Conservation (phyloP, 768 basidiomycete species). For the Daedalea quercina region DNA sequence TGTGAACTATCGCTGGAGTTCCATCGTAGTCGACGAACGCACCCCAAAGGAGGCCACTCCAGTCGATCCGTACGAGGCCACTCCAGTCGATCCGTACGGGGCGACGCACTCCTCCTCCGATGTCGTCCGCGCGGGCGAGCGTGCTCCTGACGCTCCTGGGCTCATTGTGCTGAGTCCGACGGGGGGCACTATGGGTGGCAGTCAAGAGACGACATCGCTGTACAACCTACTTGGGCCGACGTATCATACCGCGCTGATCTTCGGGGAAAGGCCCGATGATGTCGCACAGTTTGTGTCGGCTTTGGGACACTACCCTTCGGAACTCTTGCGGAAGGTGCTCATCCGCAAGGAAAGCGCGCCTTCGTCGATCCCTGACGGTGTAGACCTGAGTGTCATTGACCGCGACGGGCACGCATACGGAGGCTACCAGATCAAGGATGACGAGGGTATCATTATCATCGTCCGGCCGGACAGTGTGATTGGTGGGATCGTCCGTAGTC, state of each 20-base stretch:
- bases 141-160: slow-evolving; percentile 28
- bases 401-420: slow-evolving; percentile 6
- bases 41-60: neutral
- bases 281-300: neutral
- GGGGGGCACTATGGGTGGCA: slow-evolving; percentile 5
- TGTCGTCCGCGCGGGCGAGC: slow-evolving; percentile 35
- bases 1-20: slow-evolving; percentile 48
- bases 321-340: neutral
- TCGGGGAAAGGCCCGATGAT: slow-evolving; percentile 19
- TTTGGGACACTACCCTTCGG: neutral
- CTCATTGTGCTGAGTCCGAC: neutral
- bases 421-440: slow-evolving; percentile 5
- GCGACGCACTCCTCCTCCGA: slow-evolving; percentile 21
- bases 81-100: neutral
- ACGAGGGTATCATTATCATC: neutral
- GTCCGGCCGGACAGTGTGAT: slow-evolving; percentile 15
- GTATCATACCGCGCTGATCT: slow-evolving; percentile 36
- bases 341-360: neutral
- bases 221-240: slow-evolving; percentile 22
- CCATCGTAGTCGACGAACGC: slow-evolving; percentile 36
- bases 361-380: neutral
- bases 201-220: slow-evolving; percentile 12
- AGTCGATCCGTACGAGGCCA: slow-evolving; percentile 1
- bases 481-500: slow-evolving; percentile 3
- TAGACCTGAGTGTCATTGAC: slow-evolving; percentile 1